Base-by-base conservation (phyloP, 352 stramenopile genomes). In the Phytophthora pini region DNA sequence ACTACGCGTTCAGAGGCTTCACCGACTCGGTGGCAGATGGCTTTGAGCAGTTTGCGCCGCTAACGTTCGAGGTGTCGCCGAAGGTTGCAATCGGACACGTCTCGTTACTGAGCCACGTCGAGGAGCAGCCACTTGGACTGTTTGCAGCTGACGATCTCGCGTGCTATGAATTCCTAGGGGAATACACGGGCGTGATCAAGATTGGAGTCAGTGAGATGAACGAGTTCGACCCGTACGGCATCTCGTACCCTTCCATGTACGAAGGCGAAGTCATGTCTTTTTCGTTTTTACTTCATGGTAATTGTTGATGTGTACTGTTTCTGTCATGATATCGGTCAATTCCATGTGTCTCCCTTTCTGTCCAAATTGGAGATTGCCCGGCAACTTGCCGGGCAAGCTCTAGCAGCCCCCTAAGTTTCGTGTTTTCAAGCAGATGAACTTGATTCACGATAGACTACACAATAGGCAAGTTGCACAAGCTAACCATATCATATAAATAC, bases 1-100 rank as follows among this genome's bases (percentile, higher is more conserved):
- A 92, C 58, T 94, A 94, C 57, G 78, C 55, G 24, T 93, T 92
- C 62, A 92, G 83, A 76, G 85, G 83, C 24, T 92, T 90, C 57
- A 82, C 80, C 17, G 80, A 82, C 68, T 70, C 65, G 40, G 53
- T 69, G 12, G 51, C 76, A 29, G 77, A 92, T 40, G 80, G 75
- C 9, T 90, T 88, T 34, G 67, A 79, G 5, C 62, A 80, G 24
- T 77, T 88, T 15, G 56, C 53, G 0, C 53, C 71, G n/a, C 52
- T 74, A 4, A 68, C 55, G n/a, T 52, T 60, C 6, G 61, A 74
- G 24, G 72, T 88, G 32, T 91, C 82, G 0, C 27, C 57, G 6
- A 76, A 87, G 53, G 68, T 92, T 22, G 70, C 65, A 24, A 82
- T 89, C 47, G 79, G 76, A 32, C 82, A 94, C 56, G 77, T 84